phyloP scores from a whole-genome alignment of 2,329 filamentous ascomycete species.

The Xenoacremonium recifei region DNA sequence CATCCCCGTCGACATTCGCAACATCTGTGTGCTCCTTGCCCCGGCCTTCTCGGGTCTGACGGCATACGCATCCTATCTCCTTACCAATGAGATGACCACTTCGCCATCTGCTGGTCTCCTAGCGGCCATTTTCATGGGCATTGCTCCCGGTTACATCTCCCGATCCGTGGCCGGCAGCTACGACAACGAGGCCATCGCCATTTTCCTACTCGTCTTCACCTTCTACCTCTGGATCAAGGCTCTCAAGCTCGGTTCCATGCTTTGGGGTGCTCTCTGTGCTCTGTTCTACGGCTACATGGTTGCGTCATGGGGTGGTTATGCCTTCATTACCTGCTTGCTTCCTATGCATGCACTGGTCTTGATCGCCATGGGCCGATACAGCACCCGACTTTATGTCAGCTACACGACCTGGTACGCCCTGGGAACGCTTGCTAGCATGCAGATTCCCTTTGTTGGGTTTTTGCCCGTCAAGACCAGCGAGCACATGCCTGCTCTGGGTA shows the following conservation, averaged over 20 bases:
- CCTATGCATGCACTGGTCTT: conserved; percentile 92
- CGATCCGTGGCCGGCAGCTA: conserved; percentile 97
- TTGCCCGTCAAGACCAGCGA: conserved; percentile 94
- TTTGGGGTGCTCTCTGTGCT: conserved; percentile 93
- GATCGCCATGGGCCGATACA: conserved; percentile 96
- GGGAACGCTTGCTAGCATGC: conserved; percentile 96
- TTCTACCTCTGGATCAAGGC: conserved; percentile 99
- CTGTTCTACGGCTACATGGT: conserved; percentile 99
- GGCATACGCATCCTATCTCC: conserved; percentile 86
- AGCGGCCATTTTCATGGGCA: conserved; percentile 95
- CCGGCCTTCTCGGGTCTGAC: conserved; percentile 94
- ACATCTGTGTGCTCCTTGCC: conserved; percentile 95
- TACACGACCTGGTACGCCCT: conserved; percentile 98
- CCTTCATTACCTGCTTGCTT: conserved; percentile 97
- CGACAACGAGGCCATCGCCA: conserved; percentile 99
- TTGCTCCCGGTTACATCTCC: conserved; percentile 95
- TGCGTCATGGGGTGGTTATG: conserved; percentile 98
- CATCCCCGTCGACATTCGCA: conserved; percentile 95
- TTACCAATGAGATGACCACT: conserved; percentile 97
- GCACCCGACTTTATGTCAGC: conserved; percentile 88
- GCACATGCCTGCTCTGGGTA: conserved; percentile 95
- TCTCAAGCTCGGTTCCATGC: conserved; percentile 90
- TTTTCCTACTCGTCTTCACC: conserved; percentile 97
- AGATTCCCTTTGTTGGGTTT: conserved; percentile 98
- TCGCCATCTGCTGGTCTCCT: conserved; percentile 92